These are phyloP conservation scores for Penicillium polonicum DNA, from an alignment of 2,329 filamentous ascomycete species.

Conservation along the genomic window DNA sequence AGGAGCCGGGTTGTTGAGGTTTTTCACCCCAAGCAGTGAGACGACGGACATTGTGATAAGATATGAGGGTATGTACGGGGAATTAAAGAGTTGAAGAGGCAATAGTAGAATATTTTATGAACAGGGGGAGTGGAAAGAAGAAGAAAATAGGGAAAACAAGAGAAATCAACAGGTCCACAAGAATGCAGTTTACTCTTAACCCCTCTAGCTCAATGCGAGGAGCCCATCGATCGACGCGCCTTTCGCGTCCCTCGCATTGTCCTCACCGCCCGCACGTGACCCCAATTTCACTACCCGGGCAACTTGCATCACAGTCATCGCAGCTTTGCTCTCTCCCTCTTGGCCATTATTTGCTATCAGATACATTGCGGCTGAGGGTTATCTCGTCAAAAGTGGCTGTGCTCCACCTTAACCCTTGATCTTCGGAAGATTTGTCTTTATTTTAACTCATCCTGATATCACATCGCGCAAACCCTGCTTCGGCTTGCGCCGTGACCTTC, in stretches of 20 bases:
- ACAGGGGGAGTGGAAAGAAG: slow-evolving; percentile 4
- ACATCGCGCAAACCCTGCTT: slow-evolving; percentile 8
- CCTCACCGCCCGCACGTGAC: slow-evolving; percentile 38
- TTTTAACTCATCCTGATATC: not conserved
- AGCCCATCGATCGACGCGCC: slow-evolving; percentile 26
- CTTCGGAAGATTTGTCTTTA: not conserved
- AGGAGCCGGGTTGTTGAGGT: slow-evolving; percentile 93
- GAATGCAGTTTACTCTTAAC: slow-evolving; percentile 22
- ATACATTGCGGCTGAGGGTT: slow-evolving; percentile 5
- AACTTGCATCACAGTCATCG: slow-evolving; percentile 7
- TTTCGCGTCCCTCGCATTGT: slow-evolving; percentile 30
- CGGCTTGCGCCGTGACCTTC: not conserved
- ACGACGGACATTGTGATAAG: slow-evolving; percentile 81
- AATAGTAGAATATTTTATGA: slow-evolving; percentile 10
- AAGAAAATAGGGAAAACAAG: slow-evolving; percentile 17
- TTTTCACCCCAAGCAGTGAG: slow-evolving; percentile 89
- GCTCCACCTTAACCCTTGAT: slow-evolving; percentile 1
- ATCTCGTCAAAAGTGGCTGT: slow-evolving; percentile 10
- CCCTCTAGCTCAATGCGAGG: slow-evolving; percentile 22
- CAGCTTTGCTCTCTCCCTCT: not conserved
- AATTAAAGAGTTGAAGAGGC: slow-evolving; percentile 10
- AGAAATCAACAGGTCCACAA: slow-evolving; percentile 26
- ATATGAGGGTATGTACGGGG: slow-evolving; percentile 20
- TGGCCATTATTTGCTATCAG: not conserved
- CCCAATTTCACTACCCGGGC: slow-evolving; percentile 7